Evolutionary conservation across 1,139 yeast species (phyloP).

Genomic region (Saccharomyces hybrid): DNA sequence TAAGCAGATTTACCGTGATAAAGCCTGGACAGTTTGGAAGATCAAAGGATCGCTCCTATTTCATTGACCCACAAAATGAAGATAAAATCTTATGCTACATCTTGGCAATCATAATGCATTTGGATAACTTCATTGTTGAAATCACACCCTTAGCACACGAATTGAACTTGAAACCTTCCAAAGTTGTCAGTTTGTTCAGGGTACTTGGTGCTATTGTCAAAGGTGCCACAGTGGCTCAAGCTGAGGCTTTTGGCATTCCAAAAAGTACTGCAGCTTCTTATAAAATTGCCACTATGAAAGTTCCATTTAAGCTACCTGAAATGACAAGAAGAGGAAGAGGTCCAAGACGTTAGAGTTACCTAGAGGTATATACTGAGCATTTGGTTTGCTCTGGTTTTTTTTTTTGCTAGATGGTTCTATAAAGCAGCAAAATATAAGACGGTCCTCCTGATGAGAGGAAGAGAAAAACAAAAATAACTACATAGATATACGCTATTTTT

Average conservation of each 20-base stretch:
- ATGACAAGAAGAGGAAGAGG: slow-evolving; percentile 61
- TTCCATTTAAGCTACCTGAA: slow-evolving; percentile 87
- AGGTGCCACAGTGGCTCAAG: slow-evolving; percentile 69
- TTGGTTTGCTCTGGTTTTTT: not conserved
- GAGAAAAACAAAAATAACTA: not conserved
- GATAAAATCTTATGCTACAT: slow-evolving; percentile 78
- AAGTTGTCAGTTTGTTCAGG: slow-evolving; percentile 58
- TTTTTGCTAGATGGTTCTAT: not conserved
- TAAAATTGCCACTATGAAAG: slow-evolving; percentile 75
- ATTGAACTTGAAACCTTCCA: slow-evolving; percentile 72
- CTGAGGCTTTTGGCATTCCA: slow-evolving; percentile 75
- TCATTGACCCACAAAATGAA: slow-evolving; percentile 79
- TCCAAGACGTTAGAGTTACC: slow-evolving; percentile 15
- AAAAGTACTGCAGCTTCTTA: slow-evolving; percentile 55
- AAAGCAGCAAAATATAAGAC: not conserved
- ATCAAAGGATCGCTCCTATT: slow-evolving; percentile 62
- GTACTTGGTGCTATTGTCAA: slow-evolving; percentile 79
- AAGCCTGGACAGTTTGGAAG: slow-evolving; percentile 63
- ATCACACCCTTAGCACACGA: slow-evolving; percentile 79
- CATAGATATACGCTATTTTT: not conserved
- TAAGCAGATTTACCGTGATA: slow-evolving; percentile 59
- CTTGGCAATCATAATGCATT: slow-evolving; percentile 62
- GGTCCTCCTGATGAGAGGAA: not conserved
- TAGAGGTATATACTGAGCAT: slow-evolving; percentile 1
- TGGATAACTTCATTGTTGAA: slow-evolving; percentile 69